These are phyloP conservation scores for Leptoxyphium fumago DNA, from an alignment of 2,329 filamentous ascomycete genomes.

Conservation along the genomic window DNA sequence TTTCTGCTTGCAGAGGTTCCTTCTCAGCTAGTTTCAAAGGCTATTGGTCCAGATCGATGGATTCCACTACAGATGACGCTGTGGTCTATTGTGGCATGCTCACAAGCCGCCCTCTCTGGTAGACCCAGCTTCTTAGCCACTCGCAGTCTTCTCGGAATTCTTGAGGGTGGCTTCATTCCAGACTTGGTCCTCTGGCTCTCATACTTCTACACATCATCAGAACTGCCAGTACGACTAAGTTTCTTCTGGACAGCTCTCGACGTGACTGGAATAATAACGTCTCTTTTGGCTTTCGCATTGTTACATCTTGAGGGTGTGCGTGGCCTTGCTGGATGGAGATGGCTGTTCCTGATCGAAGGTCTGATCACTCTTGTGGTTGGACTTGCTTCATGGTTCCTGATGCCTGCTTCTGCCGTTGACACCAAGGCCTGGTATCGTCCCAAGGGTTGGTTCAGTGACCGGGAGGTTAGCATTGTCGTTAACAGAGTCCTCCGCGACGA, in stretches of 20 bases:
- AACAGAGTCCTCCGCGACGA: conserved; percentile 49
- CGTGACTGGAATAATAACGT: conserved; percentile 16
- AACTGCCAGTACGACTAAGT: conserved; percentile 27
- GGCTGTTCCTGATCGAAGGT: conserved; percentile 20
- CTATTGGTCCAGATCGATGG: conserved; percentile 33
- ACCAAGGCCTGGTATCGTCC: conserved; percentile 44
- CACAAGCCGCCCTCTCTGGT: conserved; percentile 22
- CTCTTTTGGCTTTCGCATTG: conserved; percentile 15
- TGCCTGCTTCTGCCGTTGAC: conserved; percentile 42
- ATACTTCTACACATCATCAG: conserved; percentile 27
- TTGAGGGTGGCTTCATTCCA: conserved; percentile 11
- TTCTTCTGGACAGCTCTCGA: conserved; percentile 27
- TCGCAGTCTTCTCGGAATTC: conserved; percentile 10
- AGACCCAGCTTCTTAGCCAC: conserved; percentile 14
- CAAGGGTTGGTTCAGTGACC: conserved; percentile 49
- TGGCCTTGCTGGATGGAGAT: conserved; percentile 13
- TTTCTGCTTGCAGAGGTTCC: conserved; percentile 35
- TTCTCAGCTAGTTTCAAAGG: conserved; percentile 37
- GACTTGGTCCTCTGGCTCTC: conserved; percentile 28
- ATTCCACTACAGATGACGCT: conserved; percentile 23
- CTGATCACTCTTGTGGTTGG: conserved; percentile 16
- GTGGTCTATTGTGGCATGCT: conserved; percentile 23
- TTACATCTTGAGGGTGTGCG: conserved; percentile 15
- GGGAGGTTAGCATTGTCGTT: conserved; percentile 48
- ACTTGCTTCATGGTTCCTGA: conserved; percentile 19